Percentiles rank a stretch among this genome's conserved stretches.
phyloP scores from a whole-genome alignment of 148 eudicot genomes.

The Rhododendron henanense region DNA sequence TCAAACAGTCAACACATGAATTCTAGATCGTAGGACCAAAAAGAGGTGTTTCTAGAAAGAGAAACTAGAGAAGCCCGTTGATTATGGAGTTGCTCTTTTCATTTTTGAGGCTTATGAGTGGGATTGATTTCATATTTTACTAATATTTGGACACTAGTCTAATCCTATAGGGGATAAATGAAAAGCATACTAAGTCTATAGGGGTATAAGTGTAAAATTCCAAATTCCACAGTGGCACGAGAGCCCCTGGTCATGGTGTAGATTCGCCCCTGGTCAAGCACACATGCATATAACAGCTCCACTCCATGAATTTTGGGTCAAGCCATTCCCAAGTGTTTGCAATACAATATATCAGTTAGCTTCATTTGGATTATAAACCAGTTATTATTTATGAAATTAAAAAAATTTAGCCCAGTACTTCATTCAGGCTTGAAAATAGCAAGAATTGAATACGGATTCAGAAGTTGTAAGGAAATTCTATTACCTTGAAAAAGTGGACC shows the following conservation, averaged over 20 bases:
- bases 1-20: not conserved
- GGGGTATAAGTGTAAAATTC: not conserved
- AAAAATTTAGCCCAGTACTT: not conserved
- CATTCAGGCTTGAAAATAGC: not conserved
- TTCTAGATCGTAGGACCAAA: not conserved
- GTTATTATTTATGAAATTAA: not conserved
- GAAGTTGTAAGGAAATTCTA: not conserved
- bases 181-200: not conserved
- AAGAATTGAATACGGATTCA: not conserved
- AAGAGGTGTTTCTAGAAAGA: not conserved
- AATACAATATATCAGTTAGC: not conserved
- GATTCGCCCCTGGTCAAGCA: not conserved
- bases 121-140: not conserved
- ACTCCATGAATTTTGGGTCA: not conserved
- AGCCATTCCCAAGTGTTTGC: not conserved
- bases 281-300: not conserved
- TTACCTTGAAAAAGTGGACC: conserved; percentile 60
- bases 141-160: not conserved
- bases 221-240: not conserved
- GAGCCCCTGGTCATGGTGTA: not conserved
- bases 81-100: not conserved
- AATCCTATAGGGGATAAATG: not conserved
- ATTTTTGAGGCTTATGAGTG: not conserved
- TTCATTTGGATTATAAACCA: not conserved
- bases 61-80: not conserved